Base-by-base conservation (phyloP, 495 filamentous ascomycete species). In the Corynascus novoguineensis region DNA sequence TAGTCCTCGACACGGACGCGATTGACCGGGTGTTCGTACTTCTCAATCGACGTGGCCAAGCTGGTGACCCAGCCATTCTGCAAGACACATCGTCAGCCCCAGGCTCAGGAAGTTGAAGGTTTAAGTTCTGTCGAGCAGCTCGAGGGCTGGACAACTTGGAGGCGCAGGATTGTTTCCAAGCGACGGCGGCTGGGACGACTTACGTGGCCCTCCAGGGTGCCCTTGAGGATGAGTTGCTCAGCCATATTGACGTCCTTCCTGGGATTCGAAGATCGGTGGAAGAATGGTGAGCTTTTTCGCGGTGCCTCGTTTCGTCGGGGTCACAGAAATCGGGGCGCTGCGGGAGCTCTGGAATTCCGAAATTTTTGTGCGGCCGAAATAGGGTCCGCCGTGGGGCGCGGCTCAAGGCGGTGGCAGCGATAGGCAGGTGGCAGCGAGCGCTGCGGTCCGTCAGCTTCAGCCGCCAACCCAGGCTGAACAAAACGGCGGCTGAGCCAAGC, bases 1-100 rank as follows among this genome's bases (percentile, higher is more conserved):
- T 35, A 35, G 60, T 59, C 34, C 64, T 64, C 53, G 53, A 46
- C 48, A 48, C 34, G 53, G 46, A 21, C 37, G 14, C 38, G 44
- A 63, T 61, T 49, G 41, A 34, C 55, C 38, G 53, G 52, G 29
- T 28, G 34, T 25, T 75, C 87, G 73, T 86, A 92, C 88, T 97
- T 99, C 86, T 99, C 93, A 77, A 97, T 85, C 68, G 92, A 97
- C 66, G 93, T 99, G 64, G 93, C 93, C 73, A 99, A 83, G 78
- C 81, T 84, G 72, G 87, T 90, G 68, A 90, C 83, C 83, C 83
- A 86, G 68, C 83, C 83, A 75, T 79, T 85, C 76, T 79, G 64
- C 53, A 53, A 46, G 49, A 41, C 15, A 41, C 4, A 60, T 50
- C 21, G 59, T 65, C 45, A 61, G 60, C 53, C 28, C 37, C 24